Conservation (phyloP, 306 rosid species). For the Ammopiptanthus mongolicus region DNA sequence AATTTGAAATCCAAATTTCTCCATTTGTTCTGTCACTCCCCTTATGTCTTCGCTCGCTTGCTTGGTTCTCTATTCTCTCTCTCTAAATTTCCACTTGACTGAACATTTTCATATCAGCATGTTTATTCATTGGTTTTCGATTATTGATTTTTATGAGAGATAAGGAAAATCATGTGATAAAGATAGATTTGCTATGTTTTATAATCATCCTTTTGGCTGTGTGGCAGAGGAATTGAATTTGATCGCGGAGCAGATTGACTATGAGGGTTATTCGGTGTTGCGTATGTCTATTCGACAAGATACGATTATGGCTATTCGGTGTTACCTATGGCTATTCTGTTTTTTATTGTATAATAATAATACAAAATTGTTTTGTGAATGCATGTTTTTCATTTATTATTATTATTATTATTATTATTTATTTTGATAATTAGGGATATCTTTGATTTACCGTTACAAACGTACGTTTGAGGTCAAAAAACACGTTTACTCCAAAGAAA, state of each 20-base stretch:
- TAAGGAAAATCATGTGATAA: background rate
- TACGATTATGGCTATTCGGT: slow-evolving; percentile 76
- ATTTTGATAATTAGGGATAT: no score
- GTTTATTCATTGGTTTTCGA: background rate
- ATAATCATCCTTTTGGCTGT: background rate
- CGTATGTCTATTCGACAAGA: slow-evolving; percentile 98
- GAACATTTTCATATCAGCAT: no score
- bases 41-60: slow-evolving; percentile 77
- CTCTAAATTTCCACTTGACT: background rate
- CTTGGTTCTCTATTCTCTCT: slow-evolving; percentile 53
- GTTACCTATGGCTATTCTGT: no score
- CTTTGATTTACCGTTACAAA: no score
- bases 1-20: slow-evolving; percentile 43
- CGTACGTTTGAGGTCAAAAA: no score
- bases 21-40: slow-evolving; percentile 40
- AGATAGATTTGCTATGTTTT: background rate
- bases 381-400: no score
- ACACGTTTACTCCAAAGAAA: no score
- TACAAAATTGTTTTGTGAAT: no score
- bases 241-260: slow-evolving; percentile 96
- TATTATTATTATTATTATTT: no score
- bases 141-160: background rate
- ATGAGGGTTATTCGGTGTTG: slow-evolving; percentile 93
- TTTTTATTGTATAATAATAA: no score
- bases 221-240: slow-evolving; percentile 87